phyloP scores from a whole-genome alignment of 208 protist species.

The Trichomonas tenax region DNA sequence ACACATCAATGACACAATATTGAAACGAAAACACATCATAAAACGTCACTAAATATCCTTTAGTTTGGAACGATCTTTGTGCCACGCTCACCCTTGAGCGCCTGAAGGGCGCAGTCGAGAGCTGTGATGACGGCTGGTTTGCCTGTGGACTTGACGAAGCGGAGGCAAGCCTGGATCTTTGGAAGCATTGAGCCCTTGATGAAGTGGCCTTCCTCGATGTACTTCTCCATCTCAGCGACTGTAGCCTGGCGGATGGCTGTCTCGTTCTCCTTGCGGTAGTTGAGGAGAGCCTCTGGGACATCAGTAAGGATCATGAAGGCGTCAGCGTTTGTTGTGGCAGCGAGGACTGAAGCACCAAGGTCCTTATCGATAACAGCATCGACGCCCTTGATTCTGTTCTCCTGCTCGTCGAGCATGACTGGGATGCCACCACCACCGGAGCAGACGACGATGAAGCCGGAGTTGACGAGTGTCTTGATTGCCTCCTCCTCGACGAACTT shows the following conservation, averaged over 20 bases:
- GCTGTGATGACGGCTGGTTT: not conserved
- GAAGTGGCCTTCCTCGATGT: constrained; percentile 10
- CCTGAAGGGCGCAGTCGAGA: not conserved
- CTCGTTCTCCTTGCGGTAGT: not conserved
- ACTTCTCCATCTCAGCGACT: constrained; percentile 20
- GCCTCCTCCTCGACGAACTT: not conserved
- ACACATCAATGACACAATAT: too few species aligned
- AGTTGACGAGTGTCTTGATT: not conserved
- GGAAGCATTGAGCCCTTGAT: not conserved
- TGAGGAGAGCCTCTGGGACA: not conserved
- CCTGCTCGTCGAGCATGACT: not conserved
- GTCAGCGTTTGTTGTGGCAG: not conserved
- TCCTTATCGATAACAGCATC: constrained; percentile 25
- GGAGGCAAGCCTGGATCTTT: not conserved
- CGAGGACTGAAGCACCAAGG: not conserved
- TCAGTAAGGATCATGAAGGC: constrained; percentile 22
- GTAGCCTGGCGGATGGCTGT: not conserved
- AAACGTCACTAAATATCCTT: not conserved
- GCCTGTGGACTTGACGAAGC: not conserved
- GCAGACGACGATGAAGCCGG: constrained; percentile 13
- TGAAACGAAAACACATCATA: too few species aligned
- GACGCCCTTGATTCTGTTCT: not conserved
- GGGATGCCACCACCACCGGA: constrained; percentile 20
- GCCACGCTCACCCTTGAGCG: not conserved
- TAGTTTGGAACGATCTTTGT: constrained; percentile 21